Evolutionary conservation across 2,329 filamentous ascomycete species (phyloP).

Genomic region (Myriosclerotinia duriaeana): DNA sequence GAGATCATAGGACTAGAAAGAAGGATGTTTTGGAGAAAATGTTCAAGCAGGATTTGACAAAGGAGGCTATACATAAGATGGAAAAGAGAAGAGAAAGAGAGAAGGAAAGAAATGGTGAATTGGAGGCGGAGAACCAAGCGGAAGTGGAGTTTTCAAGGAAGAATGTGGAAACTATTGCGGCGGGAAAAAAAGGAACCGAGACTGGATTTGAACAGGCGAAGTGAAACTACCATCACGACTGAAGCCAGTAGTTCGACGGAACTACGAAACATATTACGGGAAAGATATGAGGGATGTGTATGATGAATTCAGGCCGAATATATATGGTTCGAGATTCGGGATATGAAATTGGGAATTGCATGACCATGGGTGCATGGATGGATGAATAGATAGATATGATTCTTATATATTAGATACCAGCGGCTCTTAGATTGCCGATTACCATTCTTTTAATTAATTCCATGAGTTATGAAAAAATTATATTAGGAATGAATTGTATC

Average conservation of each 20-base stretch:
- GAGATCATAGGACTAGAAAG: slow-evolving; percentile 75
- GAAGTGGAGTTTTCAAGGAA: not conserved
- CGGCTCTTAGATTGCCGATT: not conserved
- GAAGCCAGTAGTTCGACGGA: not conserved
- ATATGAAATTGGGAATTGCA: slow-evolving; percentile 4
- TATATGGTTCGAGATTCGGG: not conserved
- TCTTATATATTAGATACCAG: slow-evolving; percentile 13
- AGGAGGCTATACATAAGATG: slow-evolving; percentile 54
- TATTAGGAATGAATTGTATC: not conserved
- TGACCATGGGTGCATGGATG: not conserved
- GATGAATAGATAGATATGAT: not conserved
- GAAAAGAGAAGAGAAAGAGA: slow-evolving; percentile 41
- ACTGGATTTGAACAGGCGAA: not conserved
- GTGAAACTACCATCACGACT: not conserved
- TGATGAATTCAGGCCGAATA: not conserved
- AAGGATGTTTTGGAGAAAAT: slow-evolving; percentile 80
- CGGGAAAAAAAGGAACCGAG: not conserved
- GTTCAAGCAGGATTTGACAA: slow-evolving; percentile 72
- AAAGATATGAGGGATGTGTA: not conserved
- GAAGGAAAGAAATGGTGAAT: slow-evolving; percentile 10
- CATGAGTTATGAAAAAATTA: not conserved
- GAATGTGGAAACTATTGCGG: not conserved
- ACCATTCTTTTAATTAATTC: not conserved
- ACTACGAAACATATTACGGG: not conserved
- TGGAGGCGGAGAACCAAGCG: slow-evolving; percentile 5